A percentile compares a stretch with the other conserved stretches of the same genome.
Evolutionary conservation across 2,329 filamentous ascomycete species (phyloP).

Genomic region (Aquanectria penicillioides): DNA sequence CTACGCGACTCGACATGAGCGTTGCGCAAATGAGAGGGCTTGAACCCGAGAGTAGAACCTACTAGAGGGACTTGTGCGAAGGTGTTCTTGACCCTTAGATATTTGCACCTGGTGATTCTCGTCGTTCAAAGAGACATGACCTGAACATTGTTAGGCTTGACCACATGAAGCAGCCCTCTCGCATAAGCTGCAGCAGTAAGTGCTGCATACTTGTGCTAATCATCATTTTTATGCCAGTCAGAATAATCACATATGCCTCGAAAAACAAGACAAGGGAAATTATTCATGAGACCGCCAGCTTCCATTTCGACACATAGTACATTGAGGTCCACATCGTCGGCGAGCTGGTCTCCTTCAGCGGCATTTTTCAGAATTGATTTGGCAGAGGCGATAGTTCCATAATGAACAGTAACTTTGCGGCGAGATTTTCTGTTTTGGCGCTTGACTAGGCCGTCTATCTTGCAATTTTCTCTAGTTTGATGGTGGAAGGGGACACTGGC

Average conservation of each 20-base stretch:
- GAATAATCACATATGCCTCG: conserved; percentile 50
- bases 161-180: conserved; percentile 34
- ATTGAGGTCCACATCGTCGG: not conserved
- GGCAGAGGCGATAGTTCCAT: conserved; percentile 39
- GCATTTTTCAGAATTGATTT: conserved; percentile 45
- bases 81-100: too few species aligned
- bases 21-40: too few species aligned
- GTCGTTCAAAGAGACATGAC: too few species aligned
- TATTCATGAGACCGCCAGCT: conserved; percentile 43
- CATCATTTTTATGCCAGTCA: conserved; percentile 45
- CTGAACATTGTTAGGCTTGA: conserved; percentile 1
- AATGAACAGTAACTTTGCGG: conserved; percentile 16
- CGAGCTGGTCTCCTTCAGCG: conserved; percentile 4
- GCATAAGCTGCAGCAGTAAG: conserved; percentile 43
- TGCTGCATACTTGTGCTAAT: conserved; percentile 44
- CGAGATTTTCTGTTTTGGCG: not conserved
- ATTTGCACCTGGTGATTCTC: too few species aligned
- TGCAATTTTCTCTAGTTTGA: not conserved
- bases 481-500: too few species aligned
- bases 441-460: not conserved
- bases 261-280: conserved; percentile 45
- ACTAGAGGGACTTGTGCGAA: too few species aligned
- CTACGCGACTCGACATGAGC: too few species aligned
- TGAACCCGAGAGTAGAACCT: too few species aligned
- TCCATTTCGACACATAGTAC: conserved; percentile 41